Base-by-base conservation (phyloP, 352 stramenopile genomes). In the Aphanomyces invadans region DNA sequence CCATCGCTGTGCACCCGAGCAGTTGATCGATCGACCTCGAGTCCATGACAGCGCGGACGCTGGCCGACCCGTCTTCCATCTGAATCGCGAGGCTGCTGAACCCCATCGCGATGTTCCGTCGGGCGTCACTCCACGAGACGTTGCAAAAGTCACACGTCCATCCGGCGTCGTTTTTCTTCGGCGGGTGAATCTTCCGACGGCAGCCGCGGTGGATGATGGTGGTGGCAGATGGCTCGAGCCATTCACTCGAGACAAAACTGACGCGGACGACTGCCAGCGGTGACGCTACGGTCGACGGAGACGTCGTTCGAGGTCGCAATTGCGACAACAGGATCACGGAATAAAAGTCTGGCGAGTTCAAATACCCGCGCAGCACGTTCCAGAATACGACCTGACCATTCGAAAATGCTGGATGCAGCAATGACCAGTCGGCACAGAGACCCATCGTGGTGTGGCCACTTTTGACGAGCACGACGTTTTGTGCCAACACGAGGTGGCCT, bases 401-500 rank as follows among this genome's bases (percentile, higher is more conserved):
- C 2, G 5, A 3, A 7, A 67, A 46, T 17, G 25, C 32, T 2
- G 60, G n/a, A 17, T 57, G 28, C 4, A 67, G 10, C 11, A 45
- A 28, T 11, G 17, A 33, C 60, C 60, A 67, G 19, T 19, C 11
- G 19, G 33, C 32, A 42, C 60, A 67, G 21, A 67, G 33, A 23
- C 60, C 60, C 55, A 64, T 64, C 10, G 45, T 51, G 3, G 45
- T 48, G 2, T 44, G 42, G 42, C 21, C 49, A 29, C 21, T 57
- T 10, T 67, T 51, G 21, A 67, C 38, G n/a, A 67, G 49, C 28
- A 67, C 60, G 31, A 67, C 39, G 31, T 44, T 44, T 36, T 56
- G 23, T 3, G 57, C n/a, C 26, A 59, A 67, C 3, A 67, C 49
- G 49, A 67, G 38, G 36, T 67, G 60, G 7, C 60, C 60, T 10